A percentile compares a stretch with the other conserved stretches of the same genome.
Evolutionary conservation across 148 eudicot genomes (phyloP).

Genomic region (Suaeda aralocaspica): DNA sequence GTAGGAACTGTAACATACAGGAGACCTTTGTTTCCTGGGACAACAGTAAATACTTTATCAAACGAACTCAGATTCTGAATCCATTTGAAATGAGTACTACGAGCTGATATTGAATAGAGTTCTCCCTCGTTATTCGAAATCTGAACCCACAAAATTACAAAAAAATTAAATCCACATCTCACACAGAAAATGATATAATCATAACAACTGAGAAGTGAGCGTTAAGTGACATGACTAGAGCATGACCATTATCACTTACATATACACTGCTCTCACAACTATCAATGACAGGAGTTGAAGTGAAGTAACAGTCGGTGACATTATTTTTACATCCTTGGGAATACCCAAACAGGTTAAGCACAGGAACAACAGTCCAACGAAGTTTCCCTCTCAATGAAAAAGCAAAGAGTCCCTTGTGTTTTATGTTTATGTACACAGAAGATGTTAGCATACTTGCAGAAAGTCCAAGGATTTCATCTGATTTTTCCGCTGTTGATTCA

Average conservation of each 20-base stretch:
- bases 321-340: conserved; percentile 78
- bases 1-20: conserved; percentile 60
- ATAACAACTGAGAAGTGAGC: neutral
- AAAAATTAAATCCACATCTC: neutral
- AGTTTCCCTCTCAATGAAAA: conserved; percentile 51
- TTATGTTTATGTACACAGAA: conserved; percentile 54
- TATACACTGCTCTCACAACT: conserved; percentile 84
- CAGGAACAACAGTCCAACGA: conserved; percentile 62
- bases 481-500: conserved; percentile 31
- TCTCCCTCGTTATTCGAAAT: conserved; percentile 78
- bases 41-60: conserved; percentile 40
- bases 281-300: conserved; percentile 65
- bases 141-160: conserved; percentile 39
- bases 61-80: conserved; percentile 65
- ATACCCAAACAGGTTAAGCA: conserved; percentile 57
- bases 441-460: conserved; percentile 58
- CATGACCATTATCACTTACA: conserved; percentile 55
- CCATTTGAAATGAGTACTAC: conserved; percentile 66
- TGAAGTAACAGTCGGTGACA: conserved; percentile 58
- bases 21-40: conserved; percentile 78
- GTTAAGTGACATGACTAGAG: too few species aligned
- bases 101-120: conserved; percentile 57
- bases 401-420: conserved; percentile 61
- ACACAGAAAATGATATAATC: neutral
- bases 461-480: conserved; percentile 66